Conservation (phyloP, 208 protist genomes). For the Herpetomonas samuelpessoai region DNA sequence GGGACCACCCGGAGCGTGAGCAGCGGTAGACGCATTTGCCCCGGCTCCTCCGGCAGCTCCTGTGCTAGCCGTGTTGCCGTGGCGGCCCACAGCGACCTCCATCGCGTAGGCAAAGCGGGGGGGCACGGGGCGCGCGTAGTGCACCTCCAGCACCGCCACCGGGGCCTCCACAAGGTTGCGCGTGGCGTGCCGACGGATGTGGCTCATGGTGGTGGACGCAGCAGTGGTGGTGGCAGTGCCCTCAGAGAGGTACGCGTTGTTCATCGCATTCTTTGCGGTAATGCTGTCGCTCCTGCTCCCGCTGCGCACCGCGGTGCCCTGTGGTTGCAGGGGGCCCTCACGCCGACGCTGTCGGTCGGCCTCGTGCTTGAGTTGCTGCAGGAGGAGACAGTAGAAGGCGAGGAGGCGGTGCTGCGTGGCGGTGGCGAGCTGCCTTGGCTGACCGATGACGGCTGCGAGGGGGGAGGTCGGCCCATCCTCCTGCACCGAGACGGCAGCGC, state of each 20-base stretch:
- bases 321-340: too few species aligned
- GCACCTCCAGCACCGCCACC: constrained; percentile 60
- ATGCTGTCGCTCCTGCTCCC: constrained; percentile 6
- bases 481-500: not conserved
- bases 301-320: too few species aligned
- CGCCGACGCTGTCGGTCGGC: not conserved
- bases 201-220: not conserved
- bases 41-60: not conserved
- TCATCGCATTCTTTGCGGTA: not conserved
- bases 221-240: not conserved
- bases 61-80: not conserved
- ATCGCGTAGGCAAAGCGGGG: constrained; percentile 12
- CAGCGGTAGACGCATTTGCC: not conserved
- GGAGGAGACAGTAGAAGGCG: constrained; percentile 44
- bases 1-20: too few species aligned
- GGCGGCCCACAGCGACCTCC: constrained; percentile 1
- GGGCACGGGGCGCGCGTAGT: constrained; percentile 26
- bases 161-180: constrained; percentile 7
- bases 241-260: too few species aligned
- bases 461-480: not conserved
- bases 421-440: constrained; percentile 12
- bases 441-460: not conserved
- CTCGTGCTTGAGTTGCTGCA: constrained; percentile 25
- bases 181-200: not conserved
- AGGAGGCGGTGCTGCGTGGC: constrained; percentile 38